Evolutionary conservation across 129 eudicot species (phyloP), one percentile per base, ranked within the genome.

Genomic region (Helianthus tuberosus): DNA sequence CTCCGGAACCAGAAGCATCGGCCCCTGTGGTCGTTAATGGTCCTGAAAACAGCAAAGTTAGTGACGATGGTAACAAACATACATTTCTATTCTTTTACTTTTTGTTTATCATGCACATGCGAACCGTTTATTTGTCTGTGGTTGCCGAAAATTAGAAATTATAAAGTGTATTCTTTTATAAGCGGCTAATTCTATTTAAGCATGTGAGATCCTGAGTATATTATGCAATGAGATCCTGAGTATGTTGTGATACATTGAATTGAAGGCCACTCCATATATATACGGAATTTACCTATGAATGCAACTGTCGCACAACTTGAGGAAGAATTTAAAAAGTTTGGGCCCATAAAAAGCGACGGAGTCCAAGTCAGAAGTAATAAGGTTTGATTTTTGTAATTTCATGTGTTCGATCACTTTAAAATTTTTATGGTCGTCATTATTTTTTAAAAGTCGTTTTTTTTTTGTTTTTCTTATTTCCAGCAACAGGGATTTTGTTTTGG

Each of bases 401-500:
- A 27, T 41, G 12, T 60, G 43, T 68, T 59, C 25, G 44, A 50
- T 54, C 55, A 16, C 60, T 53, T 32, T n/a, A n/a, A 16, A n/a
- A n/a, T 47, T 50, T 50, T 50, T 50, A 14, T 50, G 55, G 55
- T 50, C 55, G 14, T 50, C 8, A 50, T 14, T 13, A 11, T 39
- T 39, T n/a, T 41, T 17, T 20, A 10, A 53, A 46, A 58, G 3
- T 47, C 25, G 6, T 15, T 73, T 39, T 20, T n/a, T 43, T 6
- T 38, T 38, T 39, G 7, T 39, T 39, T 39, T 8, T 8, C 49
- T 29, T 69, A 32, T 80, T 68, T 76, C 32, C 81, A 85, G 89
- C 88, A 83, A 68, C 96, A 86, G 72, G 90, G 95, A 55, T 89
- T 84, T 70, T 82, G 92, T 80, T 93, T 85, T 53, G 98, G 98